These are phyloP conservation scores for Areca catechu DNA, from an alignment of 176 grass and related monocot species.

Conservation along the genomic window DNA sequence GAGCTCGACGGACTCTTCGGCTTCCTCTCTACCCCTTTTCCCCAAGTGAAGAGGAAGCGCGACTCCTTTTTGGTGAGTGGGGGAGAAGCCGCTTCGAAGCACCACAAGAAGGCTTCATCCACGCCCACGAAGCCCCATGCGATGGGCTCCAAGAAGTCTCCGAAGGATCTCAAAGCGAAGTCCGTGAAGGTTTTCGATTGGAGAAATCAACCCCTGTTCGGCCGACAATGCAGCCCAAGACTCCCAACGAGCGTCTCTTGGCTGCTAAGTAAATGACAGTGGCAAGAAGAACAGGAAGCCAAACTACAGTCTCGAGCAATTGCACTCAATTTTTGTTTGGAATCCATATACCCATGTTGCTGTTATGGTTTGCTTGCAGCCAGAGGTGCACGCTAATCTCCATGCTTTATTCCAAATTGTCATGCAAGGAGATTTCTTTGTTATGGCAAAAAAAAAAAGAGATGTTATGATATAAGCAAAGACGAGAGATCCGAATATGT, in stretches of 20 bases:
- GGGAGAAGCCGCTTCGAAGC: not conserved
- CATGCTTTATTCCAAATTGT: no score
- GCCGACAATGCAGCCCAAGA: not conserved
- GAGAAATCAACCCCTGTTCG: not conserved
- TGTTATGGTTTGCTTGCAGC: not conserved
- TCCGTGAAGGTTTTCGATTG: no score
- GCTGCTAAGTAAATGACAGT: slow-evolving; percentile 45
- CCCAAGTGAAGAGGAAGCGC: not conserved
- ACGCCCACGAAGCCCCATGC: not conserved
- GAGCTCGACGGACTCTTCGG: no score
- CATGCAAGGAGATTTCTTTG: no score
- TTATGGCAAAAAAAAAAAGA: no score
- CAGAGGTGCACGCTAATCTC: not conserved
- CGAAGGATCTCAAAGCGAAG: no score
- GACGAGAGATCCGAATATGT: no score
- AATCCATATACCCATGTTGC: not conserved
- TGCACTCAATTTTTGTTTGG: not conserved
- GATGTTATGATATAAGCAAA: no score
- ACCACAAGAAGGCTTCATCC: not conserved
- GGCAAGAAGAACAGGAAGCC: slow-evolving; percentile 55
- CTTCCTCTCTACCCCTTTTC: no score
- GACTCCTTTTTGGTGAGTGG: not conserved
- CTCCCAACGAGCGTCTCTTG: not conserved
- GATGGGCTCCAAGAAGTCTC: no score
- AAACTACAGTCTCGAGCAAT: slow-evolving; percentile 63